A percentile compares a stretch with the other conserved stretches of the same genome.
These are phyloP conservation scores for Mortierella polycephala DNA, from an alignment of 371 early-diverging fungal genomes.

Conservation along the genomic window DNA sequence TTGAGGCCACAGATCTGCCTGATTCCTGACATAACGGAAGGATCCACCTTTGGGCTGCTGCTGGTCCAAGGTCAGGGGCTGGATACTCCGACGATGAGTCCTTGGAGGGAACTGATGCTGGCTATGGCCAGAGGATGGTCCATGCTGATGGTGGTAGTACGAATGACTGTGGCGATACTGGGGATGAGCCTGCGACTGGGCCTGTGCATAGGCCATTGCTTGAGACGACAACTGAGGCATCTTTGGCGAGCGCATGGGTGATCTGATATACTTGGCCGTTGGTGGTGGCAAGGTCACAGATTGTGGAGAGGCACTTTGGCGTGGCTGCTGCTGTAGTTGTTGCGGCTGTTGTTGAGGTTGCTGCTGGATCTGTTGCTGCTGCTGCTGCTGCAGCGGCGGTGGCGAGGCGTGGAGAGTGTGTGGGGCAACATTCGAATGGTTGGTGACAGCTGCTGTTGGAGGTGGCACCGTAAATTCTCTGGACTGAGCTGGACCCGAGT, in stretches of 20 bases:
- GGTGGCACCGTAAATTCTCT: constrained; percentile 14
- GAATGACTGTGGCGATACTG: constrained; percentile 18
- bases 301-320: constrained; percentile 17
- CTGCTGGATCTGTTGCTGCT: not conserved
- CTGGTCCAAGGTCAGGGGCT: constrained; percentile 49
- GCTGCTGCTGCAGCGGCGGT: constrained; percentile 21
- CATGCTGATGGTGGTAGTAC: constrained; percentile 15
- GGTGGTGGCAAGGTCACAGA: constrained; percentile 32
- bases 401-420: constrained; percentile 3
- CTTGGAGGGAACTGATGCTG: constrained; percentile 45
- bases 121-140: constrained; percentile 12
- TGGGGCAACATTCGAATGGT: not conserved
- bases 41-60: constrained; percentile 52
- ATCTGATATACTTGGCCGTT: constrained; percentile 35
- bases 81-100: constrained; percentile 53
- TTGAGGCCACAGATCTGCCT: constrained; percentile 52
- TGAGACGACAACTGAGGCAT: constrained; percentile 50
- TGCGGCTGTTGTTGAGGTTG: constrained; percentile 16
- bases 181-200: constrained; percentile 26
- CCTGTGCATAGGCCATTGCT: constrained; percentile 42
- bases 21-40: constrained; percentile 52
- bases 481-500: not conserved
- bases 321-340: constrained; percentile 17
- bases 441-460: constrained; percentile 2
- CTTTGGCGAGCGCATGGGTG: constrained; percentile 45